Percentiles rank a stretch among this genome's conserved stretches.
phyloP scores from a whole-genome alignment of 1,284 basidiomycete species.

The Macrocystidia cucumis region DNA sequence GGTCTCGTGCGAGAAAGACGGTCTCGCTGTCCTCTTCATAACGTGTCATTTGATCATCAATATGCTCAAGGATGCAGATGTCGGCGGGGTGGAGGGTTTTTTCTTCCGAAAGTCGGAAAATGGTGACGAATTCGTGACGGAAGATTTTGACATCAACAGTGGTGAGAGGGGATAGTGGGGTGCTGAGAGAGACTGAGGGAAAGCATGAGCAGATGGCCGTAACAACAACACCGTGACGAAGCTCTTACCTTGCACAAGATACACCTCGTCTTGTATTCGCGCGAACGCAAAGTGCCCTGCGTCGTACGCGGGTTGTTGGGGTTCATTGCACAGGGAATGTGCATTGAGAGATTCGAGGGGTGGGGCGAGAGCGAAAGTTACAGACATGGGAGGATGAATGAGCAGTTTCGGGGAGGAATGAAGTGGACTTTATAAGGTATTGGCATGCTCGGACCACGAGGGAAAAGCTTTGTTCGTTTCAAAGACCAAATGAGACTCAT shows the following conservation, averaged over 20 bases:
- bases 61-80: slow-evolving; percentile 45
- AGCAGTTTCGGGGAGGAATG: background rate
- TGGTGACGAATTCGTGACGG: slow-evolving; percentile 51
- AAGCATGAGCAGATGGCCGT: slow-evolving; percentile 1
- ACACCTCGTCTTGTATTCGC: slow-evolving; percentile 32
- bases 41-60: slow-evolving; percentile 37
- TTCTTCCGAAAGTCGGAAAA: slow-evolving; percentile 44
- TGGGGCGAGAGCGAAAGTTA: background rate
- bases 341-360: background rate
- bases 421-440: slow-evolving; percentile 18
- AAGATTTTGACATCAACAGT: slow-evolving; percentile 41
- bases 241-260: slow-evolving; percentile 39
- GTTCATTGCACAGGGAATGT: background rate
- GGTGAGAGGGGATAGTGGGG: slow-evolving; percentile 25
- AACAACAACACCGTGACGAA: slow-evolving; percentile 1
- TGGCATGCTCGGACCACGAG: slow-evolving; percentile 29
- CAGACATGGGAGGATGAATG: background rate
- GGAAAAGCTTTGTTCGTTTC: slow-evolving; percentile 15
- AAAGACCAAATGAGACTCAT: slow-evolving; percentile 2
- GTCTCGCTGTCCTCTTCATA: slow-evolving; percentile 59
- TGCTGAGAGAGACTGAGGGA: slow-evolving; percentile 19
- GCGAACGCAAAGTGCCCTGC: slow-evolving; percentile 39
- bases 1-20: slow-evolving; percentile 52
- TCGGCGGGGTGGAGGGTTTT: slow-evolving; percentile 40
- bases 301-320: background rate